Base-by-base conservation (phyloP, 441 rosid genomes). In the Erodium moschatum region DNA sequence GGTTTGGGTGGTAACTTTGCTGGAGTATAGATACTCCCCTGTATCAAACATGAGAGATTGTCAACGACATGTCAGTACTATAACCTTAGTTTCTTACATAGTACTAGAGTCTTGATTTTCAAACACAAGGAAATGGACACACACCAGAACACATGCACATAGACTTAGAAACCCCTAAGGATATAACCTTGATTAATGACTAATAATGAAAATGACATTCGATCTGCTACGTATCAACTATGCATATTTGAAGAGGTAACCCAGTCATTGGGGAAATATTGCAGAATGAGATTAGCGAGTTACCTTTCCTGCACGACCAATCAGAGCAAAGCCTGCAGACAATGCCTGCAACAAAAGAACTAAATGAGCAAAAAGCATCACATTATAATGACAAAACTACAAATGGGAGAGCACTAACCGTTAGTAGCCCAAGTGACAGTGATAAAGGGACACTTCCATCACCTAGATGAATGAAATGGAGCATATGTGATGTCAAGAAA, bases 261-360 rank as follows among this genome's bases (percentile, higher is more conserved):
- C 1, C 24, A 11, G 15, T 54, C 24, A 54, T 54, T 54, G 21
- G 16, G 61, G 21, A 20, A 6, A 42, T 3, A 31, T 19, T 20
- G 38, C 9, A 56, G 33, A 33, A 20, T 4, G 11, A 5, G 61
- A 54, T 54, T 54, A 54, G 61, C 20, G 2, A 54, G 15, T 6
- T 75, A 90, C 98, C 97, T 75, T 90, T 74, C 98, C 98, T 74
- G 75, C 67, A 16, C 96, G 94, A 76, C 90, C 96, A 71, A 90
- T 84, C 92, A 87, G 82, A 54, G 97, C 92, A 71, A 89, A 81
- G 10, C 96, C 96, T 72, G 77, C 97, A 18, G 96, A 89, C 82
- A 92, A 81, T 70, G 97, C 87, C 97, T 90, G 84, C 83, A 82
- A 69, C 68, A 73, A 66, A 4, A 70, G 60, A 67, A 15, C 44